Evolutionary conservation across 2,329 filamentous ascomycete genomes (phyloP).

Genomic region (Botryotinia calthae): DNA sequence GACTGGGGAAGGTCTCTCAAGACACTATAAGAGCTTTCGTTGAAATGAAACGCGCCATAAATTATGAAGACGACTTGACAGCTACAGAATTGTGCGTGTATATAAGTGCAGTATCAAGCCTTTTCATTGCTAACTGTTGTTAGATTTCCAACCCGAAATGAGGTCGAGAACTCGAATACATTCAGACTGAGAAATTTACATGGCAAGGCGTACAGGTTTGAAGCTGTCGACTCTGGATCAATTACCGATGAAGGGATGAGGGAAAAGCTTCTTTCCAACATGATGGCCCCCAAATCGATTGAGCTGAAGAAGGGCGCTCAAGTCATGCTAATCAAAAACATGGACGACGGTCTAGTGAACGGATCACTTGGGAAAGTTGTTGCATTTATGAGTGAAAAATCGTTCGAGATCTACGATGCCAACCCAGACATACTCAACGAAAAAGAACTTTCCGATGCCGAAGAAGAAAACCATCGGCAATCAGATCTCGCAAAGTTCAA

Average conservation of each 20-base stretch:
- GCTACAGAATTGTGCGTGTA: constrained; percentile 74
- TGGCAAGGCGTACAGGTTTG: constrained; percentile 65
- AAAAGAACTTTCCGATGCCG: constrained; percentile 46
- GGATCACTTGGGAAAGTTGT: constrained; percentile 86
- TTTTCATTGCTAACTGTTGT: constrained; percentile 29
- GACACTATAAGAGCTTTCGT: constrained; percentile 75
- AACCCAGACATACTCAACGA: constrained; percentile 55
- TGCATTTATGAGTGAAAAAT: constrained; percentile 70
- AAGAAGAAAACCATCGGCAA: constrained; percentile 32
- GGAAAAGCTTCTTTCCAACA: constrained; percentile 78
- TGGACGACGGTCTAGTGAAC: constrained; percentile 91
- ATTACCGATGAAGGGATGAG: constrained; percentile 63
- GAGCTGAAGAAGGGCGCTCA: constrained; percentile 88
- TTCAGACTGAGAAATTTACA: constrained; percentile 68
- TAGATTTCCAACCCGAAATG: constrained; percentile 80
- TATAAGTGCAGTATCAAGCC: not conserved
- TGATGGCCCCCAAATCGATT: constrained; percentile 84
- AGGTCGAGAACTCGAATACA: constrained; percentile 86
- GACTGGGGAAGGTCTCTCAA: constrained; percentile 76
- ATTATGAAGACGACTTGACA: constrained; percentile 70
- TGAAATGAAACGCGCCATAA: constrained; percentile 66
- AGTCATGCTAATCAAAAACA: constrained; percentile 99
- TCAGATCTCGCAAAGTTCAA: constrained; percentile 43
- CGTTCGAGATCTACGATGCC: constrained; percentile 56
- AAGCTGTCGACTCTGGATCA: constrained; percentile 70